Conservation (phyloP, 345 rosid species). For the Ricinus communis region DNA sequence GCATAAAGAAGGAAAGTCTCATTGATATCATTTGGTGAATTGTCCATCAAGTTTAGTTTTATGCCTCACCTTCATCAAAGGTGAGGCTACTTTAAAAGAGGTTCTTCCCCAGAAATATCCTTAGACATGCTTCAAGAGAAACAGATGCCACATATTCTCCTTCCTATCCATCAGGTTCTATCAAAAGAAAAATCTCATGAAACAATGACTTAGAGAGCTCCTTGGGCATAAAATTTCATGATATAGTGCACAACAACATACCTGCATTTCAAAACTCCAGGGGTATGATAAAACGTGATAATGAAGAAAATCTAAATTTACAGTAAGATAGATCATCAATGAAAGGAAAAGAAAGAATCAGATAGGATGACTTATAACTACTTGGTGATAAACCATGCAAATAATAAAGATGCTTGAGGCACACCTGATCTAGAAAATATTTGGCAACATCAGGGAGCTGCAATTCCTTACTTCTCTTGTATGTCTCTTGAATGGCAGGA, state of each 20-base stretch:
- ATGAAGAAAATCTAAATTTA: not conserved
- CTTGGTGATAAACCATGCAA: not conserved
- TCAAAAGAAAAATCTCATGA: not conserved
- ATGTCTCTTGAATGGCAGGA: slow-evolving; percentile 63
- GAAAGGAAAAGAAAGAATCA: not conserved
- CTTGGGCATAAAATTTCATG: not conserved
- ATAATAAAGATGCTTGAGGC: slow-evolving; percentile 3
- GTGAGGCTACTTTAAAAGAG: no score
- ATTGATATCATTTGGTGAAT: no score
- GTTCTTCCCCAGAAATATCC: no score
- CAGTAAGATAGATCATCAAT: not conserved
- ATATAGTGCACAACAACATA: not conserved
- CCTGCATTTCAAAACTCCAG: not conserved
- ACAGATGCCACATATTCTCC: not conserved
- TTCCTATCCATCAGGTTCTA: not conserved
- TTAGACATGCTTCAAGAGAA: no score
- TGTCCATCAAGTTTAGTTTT: no score
- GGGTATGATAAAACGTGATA: not conserved
- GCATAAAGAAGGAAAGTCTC: no score
- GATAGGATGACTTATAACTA: not conserved
- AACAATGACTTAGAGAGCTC: not conserved
- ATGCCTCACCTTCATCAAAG: no score
- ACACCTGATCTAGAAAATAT: slow-evolving; percentile 57
- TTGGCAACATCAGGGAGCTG: slow-evolving; percentile 51
- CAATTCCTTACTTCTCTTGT: slow-evolving; percentile 55